Evolutionary conservation across 495 filamentous ascomycete genomes (phyloP).

Genomic region (Hypoxylon rickii): DNA sequence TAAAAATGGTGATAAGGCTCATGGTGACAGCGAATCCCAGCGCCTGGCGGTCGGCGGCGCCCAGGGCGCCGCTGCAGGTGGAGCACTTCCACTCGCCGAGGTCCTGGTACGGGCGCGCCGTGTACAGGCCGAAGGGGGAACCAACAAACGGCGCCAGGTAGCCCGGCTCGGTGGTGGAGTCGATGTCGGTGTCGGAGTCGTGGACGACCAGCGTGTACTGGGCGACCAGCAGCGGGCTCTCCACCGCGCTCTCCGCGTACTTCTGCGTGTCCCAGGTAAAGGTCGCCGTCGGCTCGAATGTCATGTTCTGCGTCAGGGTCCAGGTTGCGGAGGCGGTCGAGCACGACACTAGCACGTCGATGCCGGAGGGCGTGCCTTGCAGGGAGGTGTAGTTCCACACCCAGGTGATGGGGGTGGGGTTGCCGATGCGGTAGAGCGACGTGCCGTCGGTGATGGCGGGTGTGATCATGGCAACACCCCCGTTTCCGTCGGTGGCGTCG

Average conservation of each 20-base stretch:
- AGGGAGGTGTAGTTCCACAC: slow-evolving; percentile 96
- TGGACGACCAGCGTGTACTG: slow-evolving; percentile 85
- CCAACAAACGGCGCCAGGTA: slow-evolving; percentile 67
- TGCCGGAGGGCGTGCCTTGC: slow-evolving; percentile 69
- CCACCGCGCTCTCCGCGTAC: slow-evolving; percentile 65
- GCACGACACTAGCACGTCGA: slow-evolving; percentile 85
- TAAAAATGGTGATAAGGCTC: slow-evolving; percentile 73
- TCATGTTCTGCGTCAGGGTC: slow-evolving; percentile 60
- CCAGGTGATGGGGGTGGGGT: slow-evolving; percentile 80
- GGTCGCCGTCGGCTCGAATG: slow-evolving; percentile 45
- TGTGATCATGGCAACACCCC: slow-evolving; percentile 81
- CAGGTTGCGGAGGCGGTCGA: slow-evolving; percentile 51
- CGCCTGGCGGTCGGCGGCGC: slow-evolving; percentile 65
- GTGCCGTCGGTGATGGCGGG: slow-evolving; percentile 62
- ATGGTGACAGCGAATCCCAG: slow-evolving; percentile 76
- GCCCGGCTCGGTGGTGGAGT: slow-evolving; percentile 68
- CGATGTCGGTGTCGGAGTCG: slow-evolving; percentile 68
- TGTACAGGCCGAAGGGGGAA: slow-evolving; percentile 84
- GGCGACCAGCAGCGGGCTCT: slow-evolving; percentile 64
- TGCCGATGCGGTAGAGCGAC: slow-evolving; percentile 86
- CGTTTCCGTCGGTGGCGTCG: slow-evolving; percentile 66
- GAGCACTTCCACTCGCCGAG: slow-evolving; percentile 64
- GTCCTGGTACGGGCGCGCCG: slow-evolving; percentile 64
- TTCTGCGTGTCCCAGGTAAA: slow-evolving; percentile 78
- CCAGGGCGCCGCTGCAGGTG: slow-evolving; percentile 74